A percentile compares a stretch with the other conserved stretches of the same genome.
Conservation (phyloP, 257 asterid genomes). For the Paulownia fortunei region DNA sequence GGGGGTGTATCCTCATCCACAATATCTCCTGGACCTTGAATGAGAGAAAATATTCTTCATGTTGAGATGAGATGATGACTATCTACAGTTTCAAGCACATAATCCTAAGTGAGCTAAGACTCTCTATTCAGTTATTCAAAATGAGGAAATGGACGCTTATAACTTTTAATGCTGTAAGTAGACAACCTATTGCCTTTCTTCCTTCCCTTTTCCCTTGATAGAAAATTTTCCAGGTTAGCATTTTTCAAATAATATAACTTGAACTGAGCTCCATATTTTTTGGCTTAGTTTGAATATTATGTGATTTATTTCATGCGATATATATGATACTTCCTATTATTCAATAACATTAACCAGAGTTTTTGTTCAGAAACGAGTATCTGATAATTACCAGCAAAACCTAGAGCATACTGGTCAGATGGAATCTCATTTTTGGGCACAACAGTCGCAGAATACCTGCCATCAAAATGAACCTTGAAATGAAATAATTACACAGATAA, state of each 20-base stretch:
- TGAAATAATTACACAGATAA: not conserved
- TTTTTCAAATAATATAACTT: not conserved
- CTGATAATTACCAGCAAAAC: slow-evolving; percentile 69
- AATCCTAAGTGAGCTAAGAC: not conserved
- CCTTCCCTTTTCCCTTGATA: not conserved
- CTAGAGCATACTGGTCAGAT: slow-evolving; percentile 76
- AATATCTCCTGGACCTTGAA: not conserved
- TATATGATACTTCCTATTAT: not conserved
- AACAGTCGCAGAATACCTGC: slow-evolving; percentile 81
- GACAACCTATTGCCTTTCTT: not conserved
- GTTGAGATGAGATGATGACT: not conserved
- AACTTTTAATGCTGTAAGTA: not conserved
- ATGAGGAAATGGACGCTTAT: not conserved
- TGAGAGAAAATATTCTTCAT: not conserved
- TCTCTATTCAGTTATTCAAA: not conserved
- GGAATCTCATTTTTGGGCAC: slow-evolving; percentile 77
- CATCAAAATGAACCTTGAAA: slow-evolving; percentile 19
- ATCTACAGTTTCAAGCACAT: not conserved
- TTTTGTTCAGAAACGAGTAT: slow-evolving; percentile 16
- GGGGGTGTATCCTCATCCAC: not conserved
- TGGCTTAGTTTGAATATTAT: not conserved
- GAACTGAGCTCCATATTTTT: not conserved
- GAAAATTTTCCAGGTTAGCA: not conserved
- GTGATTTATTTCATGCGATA: not conserved
- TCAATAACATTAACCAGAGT: slow-evolving; percentile 7